A percentile compares a stretch with the other conserved stretches of the same genome.
phyloP scores from a whole-genome alignment of 73 alveolate species.

The Paraurostyla sp. region DNA sequence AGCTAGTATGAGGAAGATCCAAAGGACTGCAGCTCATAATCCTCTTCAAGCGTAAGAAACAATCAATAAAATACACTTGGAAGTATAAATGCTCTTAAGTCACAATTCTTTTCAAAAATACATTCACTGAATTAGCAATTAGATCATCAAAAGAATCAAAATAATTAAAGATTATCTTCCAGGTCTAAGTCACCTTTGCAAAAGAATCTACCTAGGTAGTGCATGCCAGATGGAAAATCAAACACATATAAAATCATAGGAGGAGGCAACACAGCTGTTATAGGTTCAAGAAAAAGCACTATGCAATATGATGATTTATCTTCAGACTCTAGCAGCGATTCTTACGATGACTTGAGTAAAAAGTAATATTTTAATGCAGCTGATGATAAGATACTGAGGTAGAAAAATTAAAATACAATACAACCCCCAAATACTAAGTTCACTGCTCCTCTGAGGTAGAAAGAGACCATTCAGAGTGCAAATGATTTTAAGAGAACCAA shows the following conservation, averaged over 20 bases:
- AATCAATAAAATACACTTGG: neutral
- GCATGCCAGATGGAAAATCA: neutral
- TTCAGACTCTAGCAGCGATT: constrained; percentile 6
- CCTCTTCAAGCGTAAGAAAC: neutral
- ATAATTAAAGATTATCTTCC: neutral
- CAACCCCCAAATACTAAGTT: neutral
- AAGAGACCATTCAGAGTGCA: neutral
- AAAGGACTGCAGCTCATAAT: neutral
- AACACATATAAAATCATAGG: constrained; percentile 4
- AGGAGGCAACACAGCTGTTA: constrained; percentile 11
- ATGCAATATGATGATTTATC: constrained; percentile 20
- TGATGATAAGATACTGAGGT: neutral
- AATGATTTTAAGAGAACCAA: constrained; percentile 17
- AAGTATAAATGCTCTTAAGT: neutral
- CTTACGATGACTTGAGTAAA: neutral
- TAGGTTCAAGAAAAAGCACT: constrained; percentile 5
- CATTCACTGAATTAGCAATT: neutral
- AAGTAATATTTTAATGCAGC: too few relatives aligned
- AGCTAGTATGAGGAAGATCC: neutral
- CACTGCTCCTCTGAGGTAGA: neutral
- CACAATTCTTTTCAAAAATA: neutral
- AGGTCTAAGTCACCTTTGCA: constrained; percentile 22
- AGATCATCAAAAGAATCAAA: neutral
- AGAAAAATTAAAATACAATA: neutral
- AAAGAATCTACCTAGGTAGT: constrained; percentile 9